Conservation (phyloP, 257 asterid genomes). For the Solanum medicagineum region DNA sequence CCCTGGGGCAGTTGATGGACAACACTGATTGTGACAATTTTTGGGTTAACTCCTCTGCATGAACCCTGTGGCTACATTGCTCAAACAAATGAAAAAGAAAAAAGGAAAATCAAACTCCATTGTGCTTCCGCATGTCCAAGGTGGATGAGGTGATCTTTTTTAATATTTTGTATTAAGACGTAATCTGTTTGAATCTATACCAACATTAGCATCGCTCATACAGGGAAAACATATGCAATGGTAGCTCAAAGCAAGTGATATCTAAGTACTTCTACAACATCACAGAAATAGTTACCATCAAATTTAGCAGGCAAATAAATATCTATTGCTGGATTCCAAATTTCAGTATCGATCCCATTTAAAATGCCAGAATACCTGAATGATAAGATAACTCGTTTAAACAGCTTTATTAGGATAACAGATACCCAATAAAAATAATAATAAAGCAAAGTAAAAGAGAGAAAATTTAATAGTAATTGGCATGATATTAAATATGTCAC, state of each 20-base stretch:
- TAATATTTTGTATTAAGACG: neutral
- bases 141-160: neutral
- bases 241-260: neutral
- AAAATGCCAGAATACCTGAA: slow-evolving; percentile 66
- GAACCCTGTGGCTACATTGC: neutral
- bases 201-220: neutral
- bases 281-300: slow-evolving; percentile 42
- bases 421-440: neutral
- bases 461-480: neutral
- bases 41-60: neutral
- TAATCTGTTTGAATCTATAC: neutral
- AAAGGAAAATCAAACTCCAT: neutral
- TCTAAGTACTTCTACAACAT: neutral
- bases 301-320: slow-evolving; percentile 68
- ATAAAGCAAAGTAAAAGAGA: neutral
- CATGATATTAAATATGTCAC: neutral
- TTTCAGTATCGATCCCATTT: slow-evolving; percentile 71
- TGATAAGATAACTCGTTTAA: neutral
- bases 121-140: neutral
- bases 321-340: slow-evolving; percentile 87
- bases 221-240: neutral
- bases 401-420: neutral
- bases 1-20: neutral
- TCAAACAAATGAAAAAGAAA: neutral
- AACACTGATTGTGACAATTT: neutral